Conservation (phyloP, 345 rosid species). For the Sapria himalayana region DNA sequence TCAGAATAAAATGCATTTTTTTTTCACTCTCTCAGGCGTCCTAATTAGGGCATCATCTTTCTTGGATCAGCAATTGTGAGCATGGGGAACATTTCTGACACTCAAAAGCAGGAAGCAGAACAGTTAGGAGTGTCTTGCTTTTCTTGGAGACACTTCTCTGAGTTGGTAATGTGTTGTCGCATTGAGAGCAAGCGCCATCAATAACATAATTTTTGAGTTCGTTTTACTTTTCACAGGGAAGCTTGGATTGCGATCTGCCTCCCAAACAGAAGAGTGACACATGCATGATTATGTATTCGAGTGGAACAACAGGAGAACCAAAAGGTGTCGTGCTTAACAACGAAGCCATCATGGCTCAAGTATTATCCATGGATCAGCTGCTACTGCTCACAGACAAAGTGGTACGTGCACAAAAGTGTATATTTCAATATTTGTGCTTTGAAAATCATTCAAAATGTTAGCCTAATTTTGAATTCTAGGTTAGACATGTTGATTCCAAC, state of each 20-base stretch:
- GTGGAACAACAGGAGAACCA: slow-evolving; percentile 97
- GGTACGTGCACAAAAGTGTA: slow-evolving; percentile 25
- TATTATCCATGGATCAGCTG: slow-evolving; percentile 52
- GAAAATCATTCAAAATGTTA: too few relatives aligned
- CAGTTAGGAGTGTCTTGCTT: slow-evolving; percentile 49
- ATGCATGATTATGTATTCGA: slow-evolving; percentile 87
- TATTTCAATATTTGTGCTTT: too few relatives aligned
- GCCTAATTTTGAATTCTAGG: too few relatives aligned
- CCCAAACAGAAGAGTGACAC: slow-evolving; percentile 40
- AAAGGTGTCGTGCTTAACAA: slow-evolving; percentile 73
- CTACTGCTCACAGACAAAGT: slow-evolving; percentile 33
- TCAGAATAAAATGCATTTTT: neutral
- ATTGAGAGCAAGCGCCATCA: too few relatives aligned
- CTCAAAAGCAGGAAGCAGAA: slow-evolving; percentile 56
- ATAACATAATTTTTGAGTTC: neutral
- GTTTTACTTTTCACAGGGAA: slow-evolving; percentile 23
- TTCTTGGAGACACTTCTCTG: slow-evolving; percentile 60
- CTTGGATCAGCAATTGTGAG: slow-evolving; percentile 48
- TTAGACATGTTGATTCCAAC: too few relatives aligned
- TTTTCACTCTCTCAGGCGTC: neutral
- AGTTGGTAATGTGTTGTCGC: slow-evolving; percentile 22
- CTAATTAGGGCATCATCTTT: neutral
- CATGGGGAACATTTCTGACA: slow-evolving; percentile 32
- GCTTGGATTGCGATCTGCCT: slow-evolving; percentile 37
- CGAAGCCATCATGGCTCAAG: slow-evolving; percentile 45